phyloP scores from a whole-genome alignment of 768 basidiomycete genomes.

The Rhodotorula toruloides region DNA sequence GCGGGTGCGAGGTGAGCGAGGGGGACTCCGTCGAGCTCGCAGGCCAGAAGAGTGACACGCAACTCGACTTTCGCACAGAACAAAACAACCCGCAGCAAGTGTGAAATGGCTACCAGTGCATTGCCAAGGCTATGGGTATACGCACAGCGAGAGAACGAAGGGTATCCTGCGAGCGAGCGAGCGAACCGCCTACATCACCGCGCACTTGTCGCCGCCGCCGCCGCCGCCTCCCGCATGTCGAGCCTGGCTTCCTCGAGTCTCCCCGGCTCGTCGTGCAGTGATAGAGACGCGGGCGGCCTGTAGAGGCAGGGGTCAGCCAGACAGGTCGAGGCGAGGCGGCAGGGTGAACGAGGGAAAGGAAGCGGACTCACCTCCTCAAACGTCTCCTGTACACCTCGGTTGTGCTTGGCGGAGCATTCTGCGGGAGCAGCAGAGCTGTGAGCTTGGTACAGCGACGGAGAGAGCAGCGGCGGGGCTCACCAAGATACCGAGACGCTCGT shows the following conservation, averaged over 20 bases:
- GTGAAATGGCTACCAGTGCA: too few relatives aligned
- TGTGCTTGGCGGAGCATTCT: conserved; percentile 98
- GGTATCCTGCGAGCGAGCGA: background rate
- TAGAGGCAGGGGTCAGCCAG: background rate
- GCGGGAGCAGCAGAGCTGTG: conserved; percentile 5
- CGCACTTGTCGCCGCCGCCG: background rate
- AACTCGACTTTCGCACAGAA: too few relatives aligned
- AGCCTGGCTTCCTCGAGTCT: conserved; percentile 25
- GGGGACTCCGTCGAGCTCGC: too few relatives aligned
- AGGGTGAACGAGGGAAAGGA: background rate
- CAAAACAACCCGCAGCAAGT: too few relatives aligned
- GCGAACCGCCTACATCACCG: conserved; percentile 1
- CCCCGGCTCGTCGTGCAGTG: conserved; percentile 50
- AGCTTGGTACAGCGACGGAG: background rate
- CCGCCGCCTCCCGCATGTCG: background rate
- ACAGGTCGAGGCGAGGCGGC: too few relatives aligned
- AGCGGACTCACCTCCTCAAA: conserved; percentile 63
- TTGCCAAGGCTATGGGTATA: too few relatives aligned
- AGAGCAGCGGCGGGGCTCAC: conserved; percentile 41
- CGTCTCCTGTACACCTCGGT: conserved; percentile 87
- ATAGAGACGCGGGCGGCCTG: conserved; percentile 70
- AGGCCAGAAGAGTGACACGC: too few relatives aligned
- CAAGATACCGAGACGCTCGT: conserved; percentile 71
- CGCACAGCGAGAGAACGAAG: too few relatives aligned
- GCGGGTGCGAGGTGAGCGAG: too few relatives aligned